Evolutionary conservation across 331 rosid species (phyloP).

Genomic region (Quercus lobata): DNA sequence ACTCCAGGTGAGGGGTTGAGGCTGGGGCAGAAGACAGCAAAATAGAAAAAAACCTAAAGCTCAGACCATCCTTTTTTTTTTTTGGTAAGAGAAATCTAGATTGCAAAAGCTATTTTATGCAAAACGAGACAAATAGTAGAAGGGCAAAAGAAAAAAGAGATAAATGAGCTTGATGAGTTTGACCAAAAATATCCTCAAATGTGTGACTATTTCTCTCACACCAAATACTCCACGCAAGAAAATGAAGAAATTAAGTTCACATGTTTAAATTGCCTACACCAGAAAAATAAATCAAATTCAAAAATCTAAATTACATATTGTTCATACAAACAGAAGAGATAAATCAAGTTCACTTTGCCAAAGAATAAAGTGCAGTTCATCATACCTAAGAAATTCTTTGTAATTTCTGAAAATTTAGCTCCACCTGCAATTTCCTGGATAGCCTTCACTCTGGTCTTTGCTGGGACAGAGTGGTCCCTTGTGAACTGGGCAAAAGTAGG

Average conservation of each 20-base stretch:
- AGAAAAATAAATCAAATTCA: neutral
- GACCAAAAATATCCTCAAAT: neutral
- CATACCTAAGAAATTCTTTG: slow-evolving; percentile 77
- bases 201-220: neutral
- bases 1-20: neutral
- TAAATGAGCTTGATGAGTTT: neutral
- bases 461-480: slow-evolving; percentile 57
- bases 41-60: neutral
- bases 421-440: slow-evolving; percentile 40
- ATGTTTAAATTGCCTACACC: no score
- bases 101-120: no score
- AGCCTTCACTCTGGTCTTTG: slow-evolving; percentile 49
- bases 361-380: neutral
- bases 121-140: no score
- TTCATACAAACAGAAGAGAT: neutral
- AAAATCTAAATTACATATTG: neutral
- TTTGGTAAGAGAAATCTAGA: no score
- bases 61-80: neutral
- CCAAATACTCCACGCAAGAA: neutral
- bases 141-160: neutral
- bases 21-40: neutral
- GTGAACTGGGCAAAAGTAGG: slow-evolving; percentile 46
- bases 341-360: neutral
- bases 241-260: no score
- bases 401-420: slow-evolving; percentile 69